These are phyloP conservation scores for Gremmenia infestans DNA, from an alignment of 2,329 filamentous ascomycete genomes.

Conservation along the genomic window DNA sequence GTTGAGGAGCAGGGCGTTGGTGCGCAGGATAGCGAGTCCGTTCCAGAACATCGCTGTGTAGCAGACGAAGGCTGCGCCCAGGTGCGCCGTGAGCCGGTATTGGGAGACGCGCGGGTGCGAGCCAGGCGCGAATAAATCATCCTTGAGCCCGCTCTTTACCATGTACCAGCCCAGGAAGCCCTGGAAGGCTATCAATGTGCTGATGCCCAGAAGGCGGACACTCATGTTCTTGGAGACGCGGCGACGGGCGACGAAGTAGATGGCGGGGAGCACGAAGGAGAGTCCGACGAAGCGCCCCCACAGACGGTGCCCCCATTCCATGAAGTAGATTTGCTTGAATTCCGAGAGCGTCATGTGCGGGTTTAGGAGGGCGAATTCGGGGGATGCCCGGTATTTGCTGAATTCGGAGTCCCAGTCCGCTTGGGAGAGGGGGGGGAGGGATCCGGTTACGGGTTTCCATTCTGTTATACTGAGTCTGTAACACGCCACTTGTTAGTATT, in stretches of 20 bases:
- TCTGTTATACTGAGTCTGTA: conserved; percentile 90
- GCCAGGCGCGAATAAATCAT: conserved; percentile 89
- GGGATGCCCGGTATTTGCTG: conserved; percentile 83
- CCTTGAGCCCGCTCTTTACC: conserved; percentile 94
- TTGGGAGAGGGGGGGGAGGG: conserved; percentile 71
- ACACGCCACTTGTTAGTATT: background rate
- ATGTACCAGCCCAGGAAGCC: conserved; percentile 99
- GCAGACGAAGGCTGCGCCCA: conserved; percentile 85
- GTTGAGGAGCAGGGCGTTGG: conserved; percentile 64
- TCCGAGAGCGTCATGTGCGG: conserved; percentile 87
- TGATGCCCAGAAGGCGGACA: conserved; percentile 73
- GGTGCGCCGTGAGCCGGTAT: conserved; percentile 84
- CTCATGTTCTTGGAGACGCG: conserved; percentile 77
- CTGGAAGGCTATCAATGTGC: conserved; percentile 86
- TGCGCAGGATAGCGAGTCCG: conserved; percentile 77
- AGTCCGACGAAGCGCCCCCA: conserved; percentile 92
- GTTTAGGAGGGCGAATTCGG: conserved; percentile 90
- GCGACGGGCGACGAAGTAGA: conserved; percentile 80
- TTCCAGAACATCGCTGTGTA: conserved; percentile 94
- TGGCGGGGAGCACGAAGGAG: conserved; percentile 79
- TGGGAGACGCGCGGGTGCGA: conserved; percentile 90
- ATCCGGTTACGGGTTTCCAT: conserved; percentile 95
- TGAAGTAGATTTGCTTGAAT: conserved; percentile 98
- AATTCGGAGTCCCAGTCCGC: conserved; percentile 92
- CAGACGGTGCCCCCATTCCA: conserved; percentile 96